phyloP scores from a whole-genome alignment of 768 basidiomycete genomes.

The Tephrocybe sp. region DNA sequence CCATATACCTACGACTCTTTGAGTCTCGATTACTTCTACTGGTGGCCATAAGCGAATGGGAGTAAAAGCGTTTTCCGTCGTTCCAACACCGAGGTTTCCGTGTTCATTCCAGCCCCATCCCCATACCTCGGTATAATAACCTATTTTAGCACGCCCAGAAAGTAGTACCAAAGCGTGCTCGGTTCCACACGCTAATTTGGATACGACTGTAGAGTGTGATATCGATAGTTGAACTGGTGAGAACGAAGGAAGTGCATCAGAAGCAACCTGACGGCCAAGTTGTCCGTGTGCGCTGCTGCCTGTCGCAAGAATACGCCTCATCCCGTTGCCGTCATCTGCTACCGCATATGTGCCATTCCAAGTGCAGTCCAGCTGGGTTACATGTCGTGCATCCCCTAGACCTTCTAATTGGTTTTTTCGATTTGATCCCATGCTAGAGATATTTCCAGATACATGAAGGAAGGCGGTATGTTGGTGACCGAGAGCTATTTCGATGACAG shows the following conservation, averaged over 20 bases:
- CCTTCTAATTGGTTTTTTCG: slow-evolving; percentile 61
- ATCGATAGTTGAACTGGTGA: slow-evolving; percentile 29
- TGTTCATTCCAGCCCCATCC: slow-evolving; percentile 99
- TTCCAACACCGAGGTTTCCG: slow-evolving; percentile 80
- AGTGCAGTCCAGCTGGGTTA: slow-evolving; percentile 48
- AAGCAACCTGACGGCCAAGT: slow-evolving; percentile 40
- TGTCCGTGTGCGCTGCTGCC: slow-evolving; percentile 66
- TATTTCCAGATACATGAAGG: slow-evolving; percentile 52
- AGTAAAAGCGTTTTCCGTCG: slow-evolving; percentile 46
- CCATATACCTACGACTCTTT: slow-evolving; percentile 30
- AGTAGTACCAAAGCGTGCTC: slow-evolving; percentile 71
- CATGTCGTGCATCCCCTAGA: slow-evolving; percentile 22
- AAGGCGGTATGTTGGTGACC: slow-evolving; percentile 47
- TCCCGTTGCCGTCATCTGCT: slow-evolving; percentile 16
- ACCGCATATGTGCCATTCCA: slow-evolving; percentile 78
- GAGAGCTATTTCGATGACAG: slow-evolving; percentile 30
- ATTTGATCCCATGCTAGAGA: slow-evolving; percentile 65
- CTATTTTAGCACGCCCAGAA: neutral
- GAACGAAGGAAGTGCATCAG: slow-evolving; percentile 11
- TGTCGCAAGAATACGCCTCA: slow-evolving; percentile 33
- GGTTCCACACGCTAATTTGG: slow-evolving; percentile 66
- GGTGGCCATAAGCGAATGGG: slow-evolving; percentile 57
- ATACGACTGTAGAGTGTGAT: slow-evolving; percentile 14
- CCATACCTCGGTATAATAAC: slow-evolving; percentile 46
- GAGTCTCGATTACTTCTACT: neutral